These are phyloP conservation scores for Eurotiales sp. DNA, from an alignment of 2,329 filamentous ascomycete species.

Conservation along the genomic window DNA sequence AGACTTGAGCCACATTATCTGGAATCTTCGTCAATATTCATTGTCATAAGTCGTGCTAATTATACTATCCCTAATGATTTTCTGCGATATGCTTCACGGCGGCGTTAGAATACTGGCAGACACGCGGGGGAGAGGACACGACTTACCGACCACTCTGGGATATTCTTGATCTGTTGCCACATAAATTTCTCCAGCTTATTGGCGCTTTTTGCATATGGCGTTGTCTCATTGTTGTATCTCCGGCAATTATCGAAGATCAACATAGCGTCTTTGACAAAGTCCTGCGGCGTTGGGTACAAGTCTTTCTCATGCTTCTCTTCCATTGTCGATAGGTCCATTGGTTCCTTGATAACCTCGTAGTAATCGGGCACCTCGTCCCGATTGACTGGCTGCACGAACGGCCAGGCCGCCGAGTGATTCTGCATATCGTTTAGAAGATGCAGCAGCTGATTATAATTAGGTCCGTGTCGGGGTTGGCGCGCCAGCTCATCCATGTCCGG, in stretches of 20 bases:
- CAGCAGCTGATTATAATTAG: conserved; percentile 90
- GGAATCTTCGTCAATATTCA: no score
- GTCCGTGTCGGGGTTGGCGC: conserved; percentile 88
- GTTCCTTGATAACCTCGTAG: conserved; percentile 96
- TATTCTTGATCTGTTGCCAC: conserved; percentile 87
- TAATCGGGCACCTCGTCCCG: conserved; percentile 97
- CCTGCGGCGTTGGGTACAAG: conserved; percentile 84
- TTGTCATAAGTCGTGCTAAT: neutral
- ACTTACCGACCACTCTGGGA: conserved; percentile 81
- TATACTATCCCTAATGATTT: conserved; percentile 10
- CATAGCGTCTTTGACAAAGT: conserved; percentile 84
- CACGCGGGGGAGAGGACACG: neutral
- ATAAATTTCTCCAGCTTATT: conserved; percentile 92
- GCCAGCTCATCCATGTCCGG: conserved; percentile 97
- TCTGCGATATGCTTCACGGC: conserved; percentile 38
- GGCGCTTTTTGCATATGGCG: conserved; percentile 90
- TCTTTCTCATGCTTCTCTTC: conserved; percentile 92
- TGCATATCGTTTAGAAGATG: conserved; percentile 93
- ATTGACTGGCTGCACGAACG: conserved; percentile 90
- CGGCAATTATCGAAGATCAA: conserved; percentile 94
- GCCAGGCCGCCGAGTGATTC: conserved; percentile 90
- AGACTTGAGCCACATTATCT: no score
- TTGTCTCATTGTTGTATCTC: conserved; percentile 93
- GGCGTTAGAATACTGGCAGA: conserved; percentile 13
- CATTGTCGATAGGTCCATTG: conserved; percentile 96